Conservation (phyloP, 371 early-diverging fungal genomes). For the Circinella minor region DNA sequence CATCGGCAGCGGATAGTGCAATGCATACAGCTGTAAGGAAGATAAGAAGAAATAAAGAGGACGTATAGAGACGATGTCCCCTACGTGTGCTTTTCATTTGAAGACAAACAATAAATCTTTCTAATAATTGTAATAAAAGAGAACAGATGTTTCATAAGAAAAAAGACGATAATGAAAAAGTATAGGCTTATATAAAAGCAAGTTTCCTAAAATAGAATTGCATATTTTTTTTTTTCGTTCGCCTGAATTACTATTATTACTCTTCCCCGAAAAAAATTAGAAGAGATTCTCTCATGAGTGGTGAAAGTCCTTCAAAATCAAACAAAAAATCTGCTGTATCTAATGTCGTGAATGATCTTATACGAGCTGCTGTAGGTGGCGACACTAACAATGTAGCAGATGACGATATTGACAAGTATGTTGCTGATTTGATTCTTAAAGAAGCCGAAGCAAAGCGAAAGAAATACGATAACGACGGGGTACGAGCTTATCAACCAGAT, state of each 20-base stretch:
- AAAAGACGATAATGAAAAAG: too few relatives aligned
- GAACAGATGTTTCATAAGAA: background rate
- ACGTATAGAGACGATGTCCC: conserved; percentile 38
- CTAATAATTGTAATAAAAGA: background rate
- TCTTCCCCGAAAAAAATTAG: too few relatives aligned
- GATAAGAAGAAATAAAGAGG: conserved; percentile 41
- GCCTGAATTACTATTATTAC: too few relatives aligned
- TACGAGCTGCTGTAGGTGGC: conserved; percentile 63
- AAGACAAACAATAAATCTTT: background rate
- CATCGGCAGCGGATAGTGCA: conserved; percentile 66
- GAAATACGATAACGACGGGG: conserved; percentile 50
- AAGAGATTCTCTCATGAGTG: too few relatives aligned
- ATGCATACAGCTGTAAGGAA: conserved; percentile 54
- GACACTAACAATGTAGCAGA: conserved; percentile 54
- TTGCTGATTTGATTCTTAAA: conserved; percentile 69
- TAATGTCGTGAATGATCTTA: conserved; percentile 53
- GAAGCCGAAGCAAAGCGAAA: conserved; percentile 59
- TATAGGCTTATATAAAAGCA: too few relatives aligned
- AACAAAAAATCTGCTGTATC: conserved; percentile 31
- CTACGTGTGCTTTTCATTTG: conserved; percentile 23
- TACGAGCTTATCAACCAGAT: conserved; percentile 54
- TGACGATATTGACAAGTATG: conserved; percentile 71
- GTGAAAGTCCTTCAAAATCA: background rate
- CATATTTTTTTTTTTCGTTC: too few relatives aligned
- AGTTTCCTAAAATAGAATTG: too few relatives aligned